phyloP scores from a whole-genome alignment of 352 stramenopile genomes.

The Pythium apleroticum region DNA sequence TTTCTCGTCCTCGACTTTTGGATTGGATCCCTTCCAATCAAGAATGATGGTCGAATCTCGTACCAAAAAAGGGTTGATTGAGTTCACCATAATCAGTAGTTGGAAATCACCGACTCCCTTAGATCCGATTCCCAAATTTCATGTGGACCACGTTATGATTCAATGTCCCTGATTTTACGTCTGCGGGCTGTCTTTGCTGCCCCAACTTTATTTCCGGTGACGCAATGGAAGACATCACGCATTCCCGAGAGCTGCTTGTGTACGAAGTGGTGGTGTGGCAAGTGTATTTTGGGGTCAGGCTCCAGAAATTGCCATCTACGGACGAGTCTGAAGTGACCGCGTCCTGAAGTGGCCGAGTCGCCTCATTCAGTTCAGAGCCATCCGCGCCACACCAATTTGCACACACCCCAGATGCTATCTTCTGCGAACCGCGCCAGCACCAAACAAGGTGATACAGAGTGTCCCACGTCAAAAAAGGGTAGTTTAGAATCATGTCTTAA shows the following conservation, averaged over 20 bases:
- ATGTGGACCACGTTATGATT: slow-evolving; percentile 4
- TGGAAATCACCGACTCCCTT: background rate
- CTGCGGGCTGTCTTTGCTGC: too few species aligned
- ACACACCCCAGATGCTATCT: slow-evolving; percentile 30
- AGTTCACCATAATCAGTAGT: background rate
- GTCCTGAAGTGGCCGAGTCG: slow-evolving; percentile 2
- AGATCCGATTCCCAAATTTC: background rate
- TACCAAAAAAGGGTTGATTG: background rate
- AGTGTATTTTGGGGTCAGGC: background rate
- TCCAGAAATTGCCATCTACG: slow-evolving; percentile 1
- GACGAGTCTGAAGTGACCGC: background rate
- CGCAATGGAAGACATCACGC: too few species aligned
- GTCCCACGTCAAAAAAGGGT: too few species aligned
- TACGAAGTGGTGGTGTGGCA: background rate
- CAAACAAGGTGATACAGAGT: background rate
- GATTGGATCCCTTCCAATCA: background rate
- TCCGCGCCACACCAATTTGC: slow-evolving; percentile 25
- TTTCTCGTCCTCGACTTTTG: background rate
- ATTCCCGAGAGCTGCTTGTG: background rate
- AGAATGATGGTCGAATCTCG: too few species aligned
- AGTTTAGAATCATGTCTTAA: too few species aligned
- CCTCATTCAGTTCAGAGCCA: slow-evolving; percentile 21
- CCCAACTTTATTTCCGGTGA: too few species aligned
- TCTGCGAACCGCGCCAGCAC: slow-evolving; percentile 3
- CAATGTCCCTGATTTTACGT: background rate